A percentile compares a stretch with the other conserved stretches of the same genome.
Conservation (phyloP, 2,329 filamentous ascomycete species). For the Corinectria fuckeliana region DNA sequence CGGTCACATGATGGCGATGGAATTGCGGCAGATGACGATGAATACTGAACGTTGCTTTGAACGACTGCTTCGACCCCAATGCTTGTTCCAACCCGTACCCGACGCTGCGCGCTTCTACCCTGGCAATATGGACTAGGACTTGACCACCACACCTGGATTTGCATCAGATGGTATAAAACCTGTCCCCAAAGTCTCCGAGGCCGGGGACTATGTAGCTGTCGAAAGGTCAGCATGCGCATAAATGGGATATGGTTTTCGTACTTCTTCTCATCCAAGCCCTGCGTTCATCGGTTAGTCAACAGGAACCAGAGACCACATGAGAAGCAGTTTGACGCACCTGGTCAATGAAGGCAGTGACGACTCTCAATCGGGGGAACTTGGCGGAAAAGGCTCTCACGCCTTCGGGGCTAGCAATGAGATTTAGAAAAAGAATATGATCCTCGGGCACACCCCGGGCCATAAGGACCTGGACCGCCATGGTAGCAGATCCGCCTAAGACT, state of each 20-base stretch:
- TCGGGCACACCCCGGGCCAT: conserved; percentile 91
- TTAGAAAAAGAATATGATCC: conserved; percentile 93
- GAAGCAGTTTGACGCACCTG: conserved; percentile 54
- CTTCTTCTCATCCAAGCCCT: conserved; percentile 97
- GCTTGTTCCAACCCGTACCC: conserved; percentile 22
- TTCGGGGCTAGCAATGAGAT: conserved; percentile 95
- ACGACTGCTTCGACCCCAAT: conserved; percentile 30
- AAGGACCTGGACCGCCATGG: conserved; percentile 94
- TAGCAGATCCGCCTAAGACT: conserved; percentile 81
- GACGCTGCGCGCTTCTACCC: conserved; percentile 19
- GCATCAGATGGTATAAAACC: conserved; percentile 86
- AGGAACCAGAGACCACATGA: conserved; percentile 9
- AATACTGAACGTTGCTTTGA: conserved; percentile 52
- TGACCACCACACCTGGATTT: conserved; percentile 18
- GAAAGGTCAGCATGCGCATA: conserved; percentile 44
- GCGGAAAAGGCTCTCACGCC: conserved; percentile 88
- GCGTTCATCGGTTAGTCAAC: conserved; percentile 26
- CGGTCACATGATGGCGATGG: conserved; percentile 60
- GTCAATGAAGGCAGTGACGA: conserved; percentile 96
- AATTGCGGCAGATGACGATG: conserved; percentile 61
- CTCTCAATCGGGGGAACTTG: conserved; percentile 85
- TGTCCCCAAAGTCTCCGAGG: conserved; percentile 92
- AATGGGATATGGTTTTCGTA: conserved; percentile 50
- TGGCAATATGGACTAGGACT: conserved; percentile 18
- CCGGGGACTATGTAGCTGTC: conserved; percentile 92